phyloP scores from a whole-genome alignment of 345 rosid species.

The Reutealis trisperma region DNA sequence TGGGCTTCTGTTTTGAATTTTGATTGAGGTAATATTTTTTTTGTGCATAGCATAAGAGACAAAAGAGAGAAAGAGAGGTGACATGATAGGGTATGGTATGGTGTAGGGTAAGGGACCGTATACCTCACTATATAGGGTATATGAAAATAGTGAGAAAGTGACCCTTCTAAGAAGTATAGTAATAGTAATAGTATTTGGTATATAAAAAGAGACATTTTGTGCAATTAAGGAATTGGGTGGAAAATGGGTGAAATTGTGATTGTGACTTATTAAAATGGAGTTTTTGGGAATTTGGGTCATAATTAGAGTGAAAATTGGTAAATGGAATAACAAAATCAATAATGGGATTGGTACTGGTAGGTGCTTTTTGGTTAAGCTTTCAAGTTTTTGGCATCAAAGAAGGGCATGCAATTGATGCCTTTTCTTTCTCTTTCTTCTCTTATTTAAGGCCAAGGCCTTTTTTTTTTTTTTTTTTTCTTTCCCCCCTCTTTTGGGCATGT shows the following conservation, averaged over 20 bases:
- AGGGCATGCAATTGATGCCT: constrained; percentile 1
- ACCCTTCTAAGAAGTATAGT: no score
- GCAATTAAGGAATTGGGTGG: background rate
- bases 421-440: background rate
- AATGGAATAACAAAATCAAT: background rate
- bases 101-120: background rate
- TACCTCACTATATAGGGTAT: background rate
- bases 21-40: background rate
- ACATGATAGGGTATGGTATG: background rate
- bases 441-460: background rate
- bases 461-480: no score
- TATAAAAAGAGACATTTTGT: background rate
- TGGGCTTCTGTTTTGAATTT: background rate
- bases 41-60: background rate
- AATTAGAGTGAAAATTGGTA: background rate
- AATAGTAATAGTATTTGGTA: background rate
- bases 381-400: background rate
- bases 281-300: background rate
- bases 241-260: background rate
- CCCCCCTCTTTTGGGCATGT: no score
- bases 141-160: background rate
- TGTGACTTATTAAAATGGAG: background rate
- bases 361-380: background rate
- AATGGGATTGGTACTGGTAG: background rate
- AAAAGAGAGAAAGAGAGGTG: background rate